These are phyloP conservation scores for Pisolithus marmoratus DNA, from an alignment of 768 basidiomycete species.

Conservation along the genomic window DNA sequence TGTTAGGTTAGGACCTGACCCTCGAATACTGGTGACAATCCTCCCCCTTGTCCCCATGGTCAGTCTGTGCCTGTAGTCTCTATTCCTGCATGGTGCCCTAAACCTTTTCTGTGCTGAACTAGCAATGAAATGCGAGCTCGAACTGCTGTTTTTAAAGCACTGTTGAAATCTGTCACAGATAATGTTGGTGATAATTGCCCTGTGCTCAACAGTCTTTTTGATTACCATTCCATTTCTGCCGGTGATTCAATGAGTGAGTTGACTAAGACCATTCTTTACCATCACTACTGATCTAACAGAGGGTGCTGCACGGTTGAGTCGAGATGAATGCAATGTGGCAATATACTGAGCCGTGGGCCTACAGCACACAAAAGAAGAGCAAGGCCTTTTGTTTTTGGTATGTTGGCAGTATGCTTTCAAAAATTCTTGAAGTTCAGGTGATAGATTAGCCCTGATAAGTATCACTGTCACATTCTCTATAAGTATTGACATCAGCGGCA, in stretches of 20 bases:
- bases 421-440: neutral
- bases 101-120: constrained; percentile 71
- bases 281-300: constrained; percentile 42
- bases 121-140: constrained; percentile 86
- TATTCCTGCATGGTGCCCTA: neutral
- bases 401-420: constrained; percentile 68
- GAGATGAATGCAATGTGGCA: constrained; percentile 98
- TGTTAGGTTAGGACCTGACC: neutral
- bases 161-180: constrained; percentile 41
- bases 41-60: neutral
- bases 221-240: constrained; percentile 99
- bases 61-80: constrained; percentile 30
- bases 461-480: constrained; percentile 91
- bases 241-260: constrained; percentile 95
- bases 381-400: constrained; percentile 99
- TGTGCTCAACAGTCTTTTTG: constrained; percentile 96
- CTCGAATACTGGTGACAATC: neutral
- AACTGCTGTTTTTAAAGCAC: neutral
- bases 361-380: constrained; percentile 98
- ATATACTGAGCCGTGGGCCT: constrained; percentile 99
- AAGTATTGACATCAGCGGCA: constrained; percentile 98
- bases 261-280: neutral
- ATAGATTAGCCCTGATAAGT: constrained; percentile 24
- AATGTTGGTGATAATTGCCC: constrained; percentile 99
- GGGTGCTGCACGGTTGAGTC: constrained; percentile 91